Conservation (phyloP, 106 monocot species). For the Ottelia alismoides region DNA sequence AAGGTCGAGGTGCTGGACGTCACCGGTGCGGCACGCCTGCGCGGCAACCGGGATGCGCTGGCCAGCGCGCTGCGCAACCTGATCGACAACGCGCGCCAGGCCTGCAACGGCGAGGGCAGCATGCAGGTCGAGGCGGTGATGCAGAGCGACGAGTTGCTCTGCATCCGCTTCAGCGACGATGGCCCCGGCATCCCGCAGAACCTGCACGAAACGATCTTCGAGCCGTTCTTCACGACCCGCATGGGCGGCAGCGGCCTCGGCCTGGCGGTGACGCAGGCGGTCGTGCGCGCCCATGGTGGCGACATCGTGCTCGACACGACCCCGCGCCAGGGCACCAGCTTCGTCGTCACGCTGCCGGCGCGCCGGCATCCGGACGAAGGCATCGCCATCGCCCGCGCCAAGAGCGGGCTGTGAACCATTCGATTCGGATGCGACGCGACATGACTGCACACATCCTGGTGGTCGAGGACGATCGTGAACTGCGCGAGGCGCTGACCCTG, state of each 20-base stretch:
- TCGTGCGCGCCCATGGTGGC: not conserved
- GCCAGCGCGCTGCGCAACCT: not conserved
- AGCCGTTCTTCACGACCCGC: not conserved
- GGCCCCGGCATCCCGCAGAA: not conserved
- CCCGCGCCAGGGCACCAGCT: not conserved
- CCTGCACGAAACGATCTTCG: not conserved
- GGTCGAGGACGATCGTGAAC: too few species aligned
- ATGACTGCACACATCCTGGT: too few species aligned
- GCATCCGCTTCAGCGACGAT: not conserved
- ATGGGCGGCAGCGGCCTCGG: not conserved
- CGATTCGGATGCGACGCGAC: too few species aligned
- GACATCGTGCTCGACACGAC: not conserved
- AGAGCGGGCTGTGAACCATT: too few species aligned
- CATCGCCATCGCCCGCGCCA: too few species aligned
- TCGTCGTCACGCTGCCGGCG: not conserved
- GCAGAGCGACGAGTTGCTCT: not conserved
- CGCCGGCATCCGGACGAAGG: too few species aligned
- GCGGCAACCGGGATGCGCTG: not conserved
- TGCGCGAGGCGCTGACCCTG: too few species aligned
- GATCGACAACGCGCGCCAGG: not conserved
- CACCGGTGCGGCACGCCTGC: too few species aligned
- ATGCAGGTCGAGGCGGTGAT: not conserved
- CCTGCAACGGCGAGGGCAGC: too few species aligned
- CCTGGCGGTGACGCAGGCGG: not conserved
- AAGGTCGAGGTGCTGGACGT: too few species aligned